A percentile compares a stretch with the other conserved stretches of the same genome.
These are phyloP conservation scores for Fragaria iinumae DNA, from an alignment of 306 rosid species.

Conservation along the genomic window DNA sequence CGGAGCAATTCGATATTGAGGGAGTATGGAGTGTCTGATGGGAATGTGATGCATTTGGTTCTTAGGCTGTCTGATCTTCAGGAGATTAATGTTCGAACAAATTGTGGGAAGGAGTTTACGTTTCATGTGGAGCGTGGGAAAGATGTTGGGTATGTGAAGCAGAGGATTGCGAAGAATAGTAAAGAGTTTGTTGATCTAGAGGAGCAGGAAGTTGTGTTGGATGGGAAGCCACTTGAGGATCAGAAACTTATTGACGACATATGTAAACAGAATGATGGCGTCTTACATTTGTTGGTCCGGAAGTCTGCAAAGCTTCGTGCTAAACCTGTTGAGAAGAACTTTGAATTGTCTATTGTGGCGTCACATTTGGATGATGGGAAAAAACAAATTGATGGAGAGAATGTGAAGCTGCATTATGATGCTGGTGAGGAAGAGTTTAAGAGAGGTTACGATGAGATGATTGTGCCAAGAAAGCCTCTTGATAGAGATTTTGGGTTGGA, in stretches of 20 bases:
- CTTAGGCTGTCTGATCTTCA: slow-evolving; percentile 76
- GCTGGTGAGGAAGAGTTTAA: slow-evolving; percentile 30
- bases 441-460: slow-evolving; percentile 31
- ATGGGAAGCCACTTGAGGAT: slow-evolving; percentile 75
- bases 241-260: slow-evolving; percentile 76
- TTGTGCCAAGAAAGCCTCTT: slow-evolving; percentile 36
- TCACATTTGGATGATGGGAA: slow-evolving; percentile 37
- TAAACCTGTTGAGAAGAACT: slow-evolving; percentile 49
- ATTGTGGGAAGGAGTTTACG: slow-evolving; percentile 59
- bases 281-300: slow-evolving; percentile 62
- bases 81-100: slow-evolving; percentile 63
- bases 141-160: slow-evolving; percentile 80
- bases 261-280: slow-evolving; percentile 64
- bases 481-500: slow-evolving; percentile 49
- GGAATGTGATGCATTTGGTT: slow-evolving; percentile 88
- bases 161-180: slow-evolving; percentile 61
- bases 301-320: slow-evolving; percentile 65
- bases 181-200: slow-evolving; percentile 66
- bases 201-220: slow-evolving; percentile 74
- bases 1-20: slow-evolving; percentile 69
- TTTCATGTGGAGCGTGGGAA: slow-evolving; percentile 74
- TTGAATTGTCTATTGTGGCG: slow-evolving; percentile 70
- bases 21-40: slow-evolving; percentile 79
- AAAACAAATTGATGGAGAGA: slow-evolving; percentile 36
- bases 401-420: slow-evolving; percentile 27